These are phyloP conservation scores for Mortierella sp. DNA, from an alignment of 371 early-diverging fungal species.

Conservation along the genomic window DNA sequence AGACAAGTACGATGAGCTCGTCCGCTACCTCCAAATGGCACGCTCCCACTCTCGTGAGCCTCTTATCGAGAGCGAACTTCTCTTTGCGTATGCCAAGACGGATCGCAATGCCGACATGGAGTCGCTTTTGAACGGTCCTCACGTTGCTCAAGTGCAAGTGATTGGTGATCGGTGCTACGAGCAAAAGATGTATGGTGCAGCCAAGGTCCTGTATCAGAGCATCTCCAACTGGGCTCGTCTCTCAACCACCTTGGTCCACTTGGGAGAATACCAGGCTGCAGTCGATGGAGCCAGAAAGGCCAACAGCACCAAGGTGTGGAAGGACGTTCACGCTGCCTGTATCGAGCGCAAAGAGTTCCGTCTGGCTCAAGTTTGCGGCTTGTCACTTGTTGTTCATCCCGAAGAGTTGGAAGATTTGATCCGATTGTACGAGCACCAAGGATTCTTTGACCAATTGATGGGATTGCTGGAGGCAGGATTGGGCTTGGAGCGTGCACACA, in stretches of 20 bases:
- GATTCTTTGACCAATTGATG: slow-evolving; percentile 92
- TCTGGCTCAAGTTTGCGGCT: slow-evolving; percentile 96
- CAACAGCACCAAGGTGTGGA: slow-evolving; percentile 96
- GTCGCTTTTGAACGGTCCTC: slow-evolving; percentile 90
- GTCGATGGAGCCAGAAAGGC: slow-evolving; percentile 99
- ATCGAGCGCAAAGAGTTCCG: slow-evolving; percentile 94
- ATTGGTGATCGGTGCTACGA: slow-evolving; percentile 98
- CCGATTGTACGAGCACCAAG: slow-evolving; percentile 87
- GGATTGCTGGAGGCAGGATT: slow-evolving; percentile 91
- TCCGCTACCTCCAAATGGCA: slow-evolving; percentile 94
- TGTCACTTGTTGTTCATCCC: slow-evolving; percentile 95
- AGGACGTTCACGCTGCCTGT: slow-evolving; percentile 96
- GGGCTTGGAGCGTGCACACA: slow-evolving; percentile 97
- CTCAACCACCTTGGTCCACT: slow-evolving; percentile 93
- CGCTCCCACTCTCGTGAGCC: slow-evolving; percentile 94
- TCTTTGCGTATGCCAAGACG: slow-evolving; percentile 95
- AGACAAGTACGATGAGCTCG: slow-evolving; percentile 91
- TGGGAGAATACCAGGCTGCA: slow-evolving; percentile 94
- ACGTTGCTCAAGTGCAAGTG: slow-evolving; percentile 91
- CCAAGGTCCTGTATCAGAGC: slow-evolving; percentile 91
- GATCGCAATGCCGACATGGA: slow-evolving; percentile 92
- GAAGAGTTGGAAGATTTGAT: slow-evolving; percentile 94
- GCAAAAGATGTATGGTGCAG: slow-evolving; percentile 90
- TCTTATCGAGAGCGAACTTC: slow-evolving; percentile 90
- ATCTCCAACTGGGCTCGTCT: slow-evolving; percentile 97